phyloP scores from a whole-genome alignment of 73 alveolate species.

The Tetrahymena borealis region DNA sequence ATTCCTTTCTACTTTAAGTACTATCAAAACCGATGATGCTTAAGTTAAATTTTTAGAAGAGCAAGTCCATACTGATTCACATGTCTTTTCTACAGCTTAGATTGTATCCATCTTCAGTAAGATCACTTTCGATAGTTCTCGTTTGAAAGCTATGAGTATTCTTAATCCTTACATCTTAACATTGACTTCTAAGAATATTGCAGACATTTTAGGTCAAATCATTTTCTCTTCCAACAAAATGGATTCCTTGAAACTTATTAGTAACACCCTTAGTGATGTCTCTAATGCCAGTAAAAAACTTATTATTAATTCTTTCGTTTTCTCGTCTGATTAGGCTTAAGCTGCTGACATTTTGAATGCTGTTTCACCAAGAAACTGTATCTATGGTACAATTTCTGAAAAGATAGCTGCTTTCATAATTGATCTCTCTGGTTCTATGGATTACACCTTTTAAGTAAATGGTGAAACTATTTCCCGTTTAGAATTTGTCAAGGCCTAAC shows the following conservation, averaged over 20 bases:
- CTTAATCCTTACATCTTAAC: background rate
- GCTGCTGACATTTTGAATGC: background rate
- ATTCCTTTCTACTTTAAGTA: background rate
- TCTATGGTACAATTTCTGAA: background rate
- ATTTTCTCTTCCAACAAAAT: background rate
- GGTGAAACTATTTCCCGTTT: background rate
- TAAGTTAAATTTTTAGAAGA: background rate
- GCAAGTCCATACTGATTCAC: background rate
- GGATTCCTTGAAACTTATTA: background rate
- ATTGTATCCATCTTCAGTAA: background rate
- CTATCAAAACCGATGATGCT: background rate
- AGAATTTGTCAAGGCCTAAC: background rate
- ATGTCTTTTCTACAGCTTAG: background rate
- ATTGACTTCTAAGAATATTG: background rate
- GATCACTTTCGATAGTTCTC: background rate
- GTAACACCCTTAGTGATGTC: background rate
- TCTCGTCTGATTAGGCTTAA: background rate
- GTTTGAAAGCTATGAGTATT: background rate
- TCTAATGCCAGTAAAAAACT: background rate
- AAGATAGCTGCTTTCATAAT: background rate
- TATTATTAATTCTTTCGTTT: background rate
- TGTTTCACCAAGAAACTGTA: background rate
- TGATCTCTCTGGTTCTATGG: background rate
- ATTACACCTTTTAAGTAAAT: background rate
- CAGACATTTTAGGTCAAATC: background rate